Conservation (phyloP, 1,139 yeast species). For the Candida pseudocylindracea region DNA sequence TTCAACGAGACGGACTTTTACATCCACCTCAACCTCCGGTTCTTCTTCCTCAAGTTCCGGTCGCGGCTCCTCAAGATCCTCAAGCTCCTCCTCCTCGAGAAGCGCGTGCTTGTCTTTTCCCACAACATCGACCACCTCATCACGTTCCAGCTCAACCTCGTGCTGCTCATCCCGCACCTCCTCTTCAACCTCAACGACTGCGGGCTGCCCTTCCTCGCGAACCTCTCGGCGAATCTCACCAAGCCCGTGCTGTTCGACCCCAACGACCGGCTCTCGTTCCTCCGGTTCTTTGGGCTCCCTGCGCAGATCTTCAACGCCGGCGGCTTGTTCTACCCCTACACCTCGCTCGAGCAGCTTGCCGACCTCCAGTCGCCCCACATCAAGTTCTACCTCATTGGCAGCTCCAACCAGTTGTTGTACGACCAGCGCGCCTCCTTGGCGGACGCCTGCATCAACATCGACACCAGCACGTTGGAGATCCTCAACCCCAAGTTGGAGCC, state of each 20-base stretch:
- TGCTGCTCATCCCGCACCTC: slow-evolving; percentile 59
- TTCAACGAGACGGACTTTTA: slow-evolving; percentile 24
- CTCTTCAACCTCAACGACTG: slow-evolving; percentile 52
- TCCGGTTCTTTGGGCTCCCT: slow-evolving; percentile 74
- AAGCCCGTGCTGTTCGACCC: slow-evolving; percentile 58
- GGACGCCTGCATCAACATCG: slow-evolving; percentile 17
- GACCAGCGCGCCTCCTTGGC: slow-evolving; percentile 40
- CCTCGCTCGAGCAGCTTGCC: slow-evolving; percentile 77
- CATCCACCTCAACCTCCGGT: slow-evolving; percentile 55
- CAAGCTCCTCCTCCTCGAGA: slow-evolving; percentile 61
- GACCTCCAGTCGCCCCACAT: slow-evolving; percentile 26
- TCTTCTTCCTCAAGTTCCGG: slow-evolving; percentile 36
- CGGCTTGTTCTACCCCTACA: slow-evolving; percentile 82
- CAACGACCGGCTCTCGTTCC: slow-evolving; percentile 54
- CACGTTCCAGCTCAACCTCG: slow-evolving; percentile 48
- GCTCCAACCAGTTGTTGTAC: slow-evolving; percentile 63
- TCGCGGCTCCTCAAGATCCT: slow-evolving; percentile 42
- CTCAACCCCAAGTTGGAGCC: slow-evolving; percentile 14
- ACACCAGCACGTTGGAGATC: slow-evolving; percentile 8
- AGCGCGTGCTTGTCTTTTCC: slow-evolving; percentile 48
- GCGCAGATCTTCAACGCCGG: slow-evolving; percentile 59
- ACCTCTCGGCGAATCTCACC: slow-evolving; percentile 21
- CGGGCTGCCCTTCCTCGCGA: slow-evolving; percentile 49
- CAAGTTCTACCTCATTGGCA: slow-evolving; percentile 58
- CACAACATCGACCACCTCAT: slow-evolving; percentile 59